phyloP scores from a whole-genome alignment of 2,329 filamentous ascomycete genomes.

The Fusarium praegraminearum region DNA sequence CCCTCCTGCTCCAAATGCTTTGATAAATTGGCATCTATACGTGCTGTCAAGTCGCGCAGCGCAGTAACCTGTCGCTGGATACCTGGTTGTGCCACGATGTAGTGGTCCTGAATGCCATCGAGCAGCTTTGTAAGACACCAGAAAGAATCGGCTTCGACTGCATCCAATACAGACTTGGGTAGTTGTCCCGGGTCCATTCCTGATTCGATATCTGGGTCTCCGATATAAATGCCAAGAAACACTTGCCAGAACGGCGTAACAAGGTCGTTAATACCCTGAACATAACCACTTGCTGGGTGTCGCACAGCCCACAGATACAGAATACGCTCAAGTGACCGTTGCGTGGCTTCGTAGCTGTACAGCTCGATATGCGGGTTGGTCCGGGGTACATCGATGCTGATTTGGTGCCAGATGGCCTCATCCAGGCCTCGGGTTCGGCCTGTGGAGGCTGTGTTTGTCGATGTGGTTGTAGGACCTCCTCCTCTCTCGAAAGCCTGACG shows the following conservation, averaged over 20 bases:
- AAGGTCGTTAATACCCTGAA: constrained; percentile 98
- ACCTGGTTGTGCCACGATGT: constrained; percentile 96
- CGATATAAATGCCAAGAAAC: constrained; percentile 93
- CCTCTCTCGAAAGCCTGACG: constrained; percentile 76
- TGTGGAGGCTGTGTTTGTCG: constrained; percentile 56
- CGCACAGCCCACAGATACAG: constrained; percentile 98
- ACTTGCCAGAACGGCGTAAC: constrained; percentile 99
- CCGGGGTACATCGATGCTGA: constrained; percentile 96
- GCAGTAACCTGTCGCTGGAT: constrained; percentile 94
- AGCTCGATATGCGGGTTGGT: constrained; percentile 96
- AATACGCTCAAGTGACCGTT: constrained; percentile 92
- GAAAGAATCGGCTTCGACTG: constrained; percentile 96
- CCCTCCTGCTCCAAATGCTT: constrained; percentile 91
- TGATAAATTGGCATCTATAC: constrained; percentile 86
- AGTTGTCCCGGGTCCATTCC: constrained; percentile 98
- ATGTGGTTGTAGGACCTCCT: constrained; percentile 60
- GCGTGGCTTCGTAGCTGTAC: constrained; percentile 95
- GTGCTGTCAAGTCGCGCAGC: constrained; percentile 86
- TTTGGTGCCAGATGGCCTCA: constrained; percentile 99
- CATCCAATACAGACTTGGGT: constrained; percentile 89
- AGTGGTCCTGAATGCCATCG: constrained; percentile 99
- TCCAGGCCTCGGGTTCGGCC: constrained; percentile 78
- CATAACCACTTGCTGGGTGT: constrained; percentile 96
- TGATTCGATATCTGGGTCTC: constrained; percentile 89
- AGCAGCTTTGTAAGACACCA: constrained; percentile 98